Evolutionary conservation across 345 rosid species (phyloP).

Genomic region (Turritis glabra): DNA sequence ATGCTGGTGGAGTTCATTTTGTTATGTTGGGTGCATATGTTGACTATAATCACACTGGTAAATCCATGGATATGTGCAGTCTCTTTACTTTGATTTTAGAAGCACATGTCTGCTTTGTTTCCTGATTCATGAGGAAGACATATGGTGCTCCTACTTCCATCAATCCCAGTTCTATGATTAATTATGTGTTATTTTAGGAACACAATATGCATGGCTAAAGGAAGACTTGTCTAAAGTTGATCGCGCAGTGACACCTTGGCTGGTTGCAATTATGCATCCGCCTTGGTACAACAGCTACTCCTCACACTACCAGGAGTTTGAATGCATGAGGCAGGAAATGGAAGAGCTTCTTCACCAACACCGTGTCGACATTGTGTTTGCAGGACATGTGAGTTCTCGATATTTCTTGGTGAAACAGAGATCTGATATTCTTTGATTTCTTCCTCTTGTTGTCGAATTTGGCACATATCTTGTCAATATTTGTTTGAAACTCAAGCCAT

Average conservation of each 20-base stretch:
- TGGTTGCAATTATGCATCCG: constrained; percentile 82
- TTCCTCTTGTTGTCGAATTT: neutral
- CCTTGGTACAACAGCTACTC: constrained; percentile 86
- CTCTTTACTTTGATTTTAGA: constrained; percentile 3
- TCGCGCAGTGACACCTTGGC: constrained; percentile 70
- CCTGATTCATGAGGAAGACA: neutral
- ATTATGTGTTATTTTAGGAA: constrained; percentile 44
- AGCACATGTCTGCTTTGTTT: neutral
- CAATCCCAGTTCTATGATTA: neutral
- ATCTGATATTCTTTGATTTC: neutral
- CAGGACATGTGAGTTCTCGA: constrained; percentile 69
- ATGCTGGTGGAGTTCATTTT: constrained; percentile 83
- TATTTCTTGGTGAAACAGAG: neutral
- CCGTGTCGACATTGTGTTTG: constrained; percentile 65
- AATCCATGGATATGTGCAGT: constrained; percentile 8
- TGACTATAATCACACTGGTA: constrained; percentile 70
- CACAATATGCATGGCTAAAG: constrained; percentile 72
- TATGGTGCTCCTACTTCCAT: constrained; percentile 33
- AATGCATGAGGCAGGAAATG: constrained; percentile 94
- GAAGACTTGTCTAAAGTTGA: constrained; percentile 59
- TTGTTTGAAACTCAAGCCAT: neutral
- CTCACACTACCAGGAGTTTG: constrained; percentile 88
- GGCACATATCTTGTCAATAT: neutral
- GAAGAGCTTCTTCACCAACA: constrained; percentile 74
- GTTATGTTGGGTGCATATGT: constrained; percentile 86